Base-by-base conservation (phyloP, 73 alveolate genomes). In the Breviolum minutum region DNA sequence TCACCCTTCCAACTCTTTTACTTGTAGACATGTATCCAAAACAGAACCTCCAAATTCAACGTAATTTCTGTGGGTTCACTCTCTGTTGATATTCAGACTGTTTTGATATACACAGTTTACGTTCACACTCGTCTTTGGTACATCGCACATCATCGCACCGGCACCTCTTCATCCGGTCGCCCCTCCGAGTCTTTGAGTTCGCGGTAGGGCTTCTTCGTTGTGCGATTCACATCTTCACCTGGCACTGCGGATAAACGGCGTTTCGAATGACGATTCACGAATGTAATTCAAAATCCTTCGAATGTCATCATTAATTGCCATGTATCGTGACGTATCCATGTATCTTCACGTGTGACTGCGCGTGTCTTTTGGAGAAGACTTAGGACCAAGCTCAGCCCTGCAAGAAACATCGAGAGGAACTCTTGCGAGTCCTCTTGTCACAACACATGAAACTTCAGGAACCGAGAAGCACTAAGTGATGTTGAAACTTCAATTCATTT, bases 211-310 rank as follows among this genome's bases (percentile, higher is more conserved):
- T 89, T 89, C 61, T 40, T 19, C 30, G 96, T 69, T 87, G 96
- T 89, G 63, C 96, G 74, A 73, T 89, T 89, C 96, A 89, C 96
- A n/a, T 89, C 96, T 30, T 89, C 96, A 26, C 96, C 96, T 89
- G 40, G 26, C 17, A 27, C 26, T 9, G 69, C 20, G 32, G 89
- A 63, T 0, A n/a, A 0, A 24, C 24, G 87, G 54, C 24, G 3
- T 40, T 40, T 40, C 54, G 54, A 40, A 8, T 70, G 26, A 27
- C 8, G 12, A 27, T 13, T 70, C 26, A 27, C 30, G 81, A 27
- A 27, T 70, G 30, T 27, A 6, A 24, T 70, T 16, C 11, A 27
- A 27, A 24, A 69, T 13, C 20, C 26, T 69, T 24, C 80, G 5
- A 69, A 6, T 69, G 79, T 69, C 27, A 69, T 20, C 10, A 30